Conservation (phyloP, 176 grass and related monocot species). For the Thalia dealbata region DNA sequence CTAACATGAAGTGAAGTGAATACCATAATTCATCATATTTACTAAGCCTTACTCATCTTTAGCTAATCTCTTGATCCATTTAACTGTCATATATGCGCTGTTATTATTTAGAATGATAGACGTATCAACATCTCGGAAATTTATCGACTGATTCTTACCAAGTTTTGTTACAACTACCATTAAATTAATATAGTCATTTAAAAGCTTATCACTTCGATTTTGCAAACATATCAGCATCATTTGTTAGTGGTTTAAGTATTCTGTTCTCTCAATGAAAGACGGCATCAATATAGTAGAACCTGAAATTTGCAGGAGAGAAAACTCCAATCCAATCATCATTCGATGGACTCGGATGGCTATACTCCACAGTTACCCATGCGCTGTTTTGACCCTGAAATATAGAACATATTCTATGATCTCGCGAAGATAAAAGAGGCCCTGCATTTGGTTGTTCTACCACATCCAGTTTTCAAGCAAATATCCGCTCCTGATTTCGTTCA, state of each 20-base stretch:
- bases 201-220: background rate
- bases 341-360: slow-evolving; percentile 43
- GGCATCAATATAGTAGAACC: slow-evolving; percentile 6
- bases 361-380: slow-evolving; percentile 68
- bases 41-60: background rate
- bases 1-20: background rate
- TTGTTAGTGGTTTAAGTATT: background rate
- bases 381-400: slow-evolving; percentile 46
- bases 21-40: background rate
- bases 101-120: background rate
- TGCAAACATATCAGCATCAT: background rate
- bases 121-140: background rate
- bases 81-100: background rate
- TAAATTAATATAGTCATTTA: background rate
- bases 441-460: background rate
- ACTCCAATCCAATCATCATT: slow-evolving; percentile 89
- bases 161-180: background rate
- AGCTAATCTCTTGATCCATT: background rate
- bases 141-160: no score
- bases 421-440: slow-evolving; percentile 5
- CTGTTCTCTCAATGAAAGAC: background rate
- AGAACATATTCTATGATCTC: slow-evolving; percentile 1
- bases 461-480: background rate
- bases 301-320: slow-evolving; percentile 89
- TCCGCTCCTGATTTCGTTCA: no score